Evolutionary conservation across 2,329 filamentous ascomycete species (phyloP).

Genomic region (Teratosphaeria zuluensis): DNA sequence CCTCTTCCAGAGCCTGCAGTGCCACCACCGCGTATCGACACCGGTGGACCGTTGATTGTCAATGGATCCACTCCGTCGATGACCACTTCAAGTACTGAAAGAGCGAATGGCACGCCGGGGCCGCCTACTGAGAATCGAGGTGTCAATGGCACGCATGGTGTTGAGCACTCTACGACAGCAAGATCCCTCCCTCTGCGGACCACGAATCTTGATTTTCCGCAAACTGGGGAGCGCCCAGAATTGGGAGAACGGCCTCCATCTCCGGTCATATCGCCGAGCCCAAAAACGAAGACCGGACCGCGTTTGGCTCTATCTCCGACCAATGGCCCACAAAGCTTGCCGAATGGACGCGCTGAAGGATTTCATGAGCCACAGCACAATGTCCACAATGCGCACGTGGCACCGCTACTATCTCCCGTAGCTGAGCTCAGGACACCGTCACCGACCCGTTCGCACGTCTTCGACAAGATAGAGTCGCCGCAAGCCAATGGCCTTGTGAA

Average conservation of each 20-base stretch:
- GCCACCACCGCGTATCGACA: constrained; percentile 5
- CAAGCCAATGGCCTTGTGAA: constrained; percentile 19
- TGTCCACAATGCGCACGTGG: constrained; percentile 2
- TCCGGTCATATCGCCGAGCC: constrained; percentile 7
- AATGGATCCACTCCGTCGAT: constrained; percentile 26
- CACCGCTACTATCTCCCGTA: constrained; percentile 56
- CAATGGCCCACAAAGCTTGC: constrained; percentile 10
- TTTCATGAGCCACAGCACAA: constrained; percentile 6
- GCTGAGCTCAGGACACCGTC: constrained; percentile 65
- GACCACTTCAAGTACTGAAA: constrained; percentile 6
- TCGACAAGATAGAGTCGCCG: constrained; percentile 30
- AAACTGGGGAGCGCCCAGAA: neutral
- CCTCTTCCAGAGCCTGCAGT: constrained; percentile 3
- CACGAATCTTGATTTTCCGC: neutral
- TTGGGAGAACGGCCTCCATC: neutral
- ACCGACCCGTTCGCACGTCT: constrained; percentile 50
- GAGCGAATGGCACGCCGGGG: constrained; percentile 8
- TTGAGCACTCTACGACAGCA: neutral
- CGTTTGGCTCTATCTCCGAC: constrained; percentile 12
- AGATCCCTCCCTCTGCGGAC: constrained; percentile 14
- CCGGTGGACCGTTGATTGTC: constrained; percentile 30
- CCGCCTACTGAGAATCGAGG: constrained; percentile 1
- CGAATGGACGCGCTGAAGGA: constrained; percentile 5
- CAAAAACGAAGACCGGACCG: constrained; percentile 8
- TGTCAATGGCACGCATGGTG: neutral